Conservation (phyloP, 2,329 filamentous ascomycete species). For the Pseudogymnoascus sp. region DNA sequence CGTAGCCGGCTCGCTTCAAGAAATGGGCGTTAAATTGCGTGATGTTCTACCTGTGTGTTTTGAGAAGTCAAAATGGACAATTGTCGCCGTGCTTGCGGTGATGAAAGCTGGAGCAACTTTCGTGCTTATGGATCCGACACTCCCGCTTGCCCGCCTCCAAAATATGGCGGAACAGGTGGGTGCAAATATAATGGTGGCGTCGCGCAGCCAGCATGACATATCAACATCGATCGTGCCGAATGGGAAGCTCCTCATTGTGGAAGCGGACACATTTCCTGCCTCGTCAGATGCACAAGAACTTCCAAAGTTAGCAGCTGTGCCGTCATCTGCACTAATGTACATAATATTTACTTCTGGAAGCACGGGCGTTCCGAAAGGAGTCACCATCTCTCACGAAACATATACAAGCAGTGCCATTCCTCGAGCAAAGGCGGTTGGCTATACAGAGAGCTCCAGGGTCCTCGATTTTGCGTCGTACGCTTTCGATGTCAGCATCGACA, state of each 20-base stretch:
- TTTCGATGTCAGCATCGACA: constrained; percentile 35
- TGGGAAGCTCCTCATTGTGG: constrained; percentile 7
- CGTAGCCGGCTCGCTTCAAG: constrained; percentile 17
- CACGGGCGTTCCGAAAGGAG: constrained; percentile 21
- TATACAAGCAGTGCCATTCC: constrained; percentile 12
- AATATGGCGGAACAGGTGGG: constrained; percentile 23
- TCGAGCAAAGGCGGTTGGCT: constrained; percentile 13
- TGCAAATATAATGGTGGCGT: constrained; percentile 18
- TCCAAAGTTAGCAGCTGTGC: constrained; percentile 12
- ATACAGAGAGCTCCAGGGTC: constrained; percentile 14
- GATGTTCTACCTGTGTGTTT: constrained; percentile 20
- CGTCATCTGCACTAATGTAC: constrained; percentile 16
- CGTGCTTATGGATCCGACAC: constrained; percentile 24
- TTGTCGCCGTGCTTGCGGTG: constrained; percentile 20
- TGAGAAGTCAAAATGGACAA: constrained; percentile 15
- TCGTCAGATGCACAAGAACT: constrained; percentile 10
- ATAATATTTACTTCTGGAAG: constrained; percentile 29
- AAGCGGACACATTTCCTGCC: constrained; percentile 9
- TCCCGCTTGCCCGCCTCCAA: constrained; percentile 23
- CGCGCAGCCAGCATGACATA: constrained; percentile 16
- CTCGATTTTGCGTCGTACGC: constrained; percentile 31
- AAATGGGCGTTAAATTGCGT: constrained; percentile 17
- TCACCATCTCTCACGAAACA: constrained; percentile 22
- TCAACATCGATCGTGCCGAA: constrained; percentile 11
- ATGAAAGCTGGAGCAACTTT: constrained; percentile 29